Conservation (phyloP, 2,329 filamentous ascomycete species). For the Trichoderma atroviride region DNA sequence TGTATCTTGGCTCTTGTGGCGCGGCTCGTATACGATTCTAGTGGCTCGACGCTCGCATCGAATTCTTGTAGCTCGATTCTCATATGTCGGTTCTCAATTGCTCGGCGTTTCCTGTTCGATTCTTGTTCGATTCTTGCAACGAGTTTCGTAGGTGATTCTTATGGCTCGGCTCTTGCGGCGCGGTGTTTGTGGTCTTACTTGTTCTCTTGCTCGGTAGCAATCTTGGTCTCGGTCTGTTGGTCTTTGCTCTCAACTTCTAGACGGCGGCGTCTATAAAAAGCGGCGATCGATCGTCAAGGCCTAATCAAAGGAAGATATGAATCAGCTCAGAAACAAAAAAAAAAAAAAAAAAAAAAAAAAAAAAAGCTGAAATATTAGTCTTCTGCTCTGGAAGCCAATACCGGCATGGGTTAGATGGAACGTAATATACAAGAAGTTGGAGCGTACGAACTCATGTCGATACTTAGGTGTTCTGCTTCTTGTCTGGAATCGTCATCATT, state of each 20-base stretch:
- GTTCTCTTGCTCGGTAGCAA: background rate
- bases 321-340: background rate
- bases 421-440: background rate
- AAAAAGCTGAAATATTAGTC: background rate
- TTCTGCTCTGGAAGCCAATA: background rate
- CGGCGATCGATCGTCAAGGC: background rate
- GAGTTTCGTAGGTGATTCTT: too few relatives aligned
- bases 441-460: background rate
- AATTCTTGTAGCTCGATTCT: too few relatives aligned
- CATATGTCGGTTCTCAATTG: too few relatives aligned
- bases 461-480: background rate
- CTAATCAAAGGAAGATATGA: background rate
- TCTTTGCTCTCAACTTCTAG: background rate
- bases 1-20: too few relatives aligned
- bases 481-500: background rate
- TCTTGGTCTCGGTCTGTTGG: background rate
- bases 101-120: too few relatives aligned
- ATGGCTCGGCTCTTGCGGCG: too few relatives aligned
- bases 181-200: background rate
- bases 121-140: too few relatives aligned
- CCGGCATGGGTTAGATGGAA: background rate
- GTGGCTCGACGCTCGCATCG: too few relatives aligned
- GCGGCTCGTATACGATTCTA: too few relatives aligned
- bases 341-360: too few relatives aligned
- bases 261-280: background rate